Evolutionary conservation across 129 eudicot genomes (phyloP).

Genomic region (sunflower (Helianthus annuus)): HanXRQr2.0-SUNRISE NC_035445.2:63382237-63382736

Average conservation of each 20-base stretch:
- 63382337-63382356: slow-evolving; percentile 23
- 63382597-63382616: slow-evolving; percentile 29
- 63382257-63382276: slow-evolving; percentile 10
- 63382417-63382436: slow-evolving; percentile 29
- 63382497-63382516: neutral
- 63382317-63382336: slow-evolving; percentile 15
- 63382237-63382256: neutral
- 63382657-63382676: slow-evolving; percentile 19
- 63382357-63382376: neutral
- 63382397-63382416: slow-evolving; percentile 35
- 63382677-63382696: slow-evolving; percentile 2
- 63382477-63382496: slow-evolving; percentile 17
- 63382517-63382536: slow-evolving; percentile 26
- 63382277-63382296: slow-evolving; percentile 15
- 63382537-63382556: slow-evolving; percentile 31
- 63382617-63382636: slow-evolving; percentile 24
- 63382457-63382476: slow-evolving; percentile 22
- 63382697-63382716: neutral
- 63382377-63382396: slow-evolving; percentile 37
- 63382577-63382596: slow-evolving; percentile 29
- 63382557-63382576: slow-evolving; percentile 28
- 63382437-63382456: slow-evolving; percentile 27
- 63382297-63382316: slow-evolving; percentile 11
- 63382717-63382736: neutral
- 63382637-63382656: slow-evolving; percentile 26